Percentiles rank a stretch among this genome's conserved stretches.
Conservation (phyloP, 2,329 filamentous ascomycete genomes). For the Calonectria fujianensis region DNA sequence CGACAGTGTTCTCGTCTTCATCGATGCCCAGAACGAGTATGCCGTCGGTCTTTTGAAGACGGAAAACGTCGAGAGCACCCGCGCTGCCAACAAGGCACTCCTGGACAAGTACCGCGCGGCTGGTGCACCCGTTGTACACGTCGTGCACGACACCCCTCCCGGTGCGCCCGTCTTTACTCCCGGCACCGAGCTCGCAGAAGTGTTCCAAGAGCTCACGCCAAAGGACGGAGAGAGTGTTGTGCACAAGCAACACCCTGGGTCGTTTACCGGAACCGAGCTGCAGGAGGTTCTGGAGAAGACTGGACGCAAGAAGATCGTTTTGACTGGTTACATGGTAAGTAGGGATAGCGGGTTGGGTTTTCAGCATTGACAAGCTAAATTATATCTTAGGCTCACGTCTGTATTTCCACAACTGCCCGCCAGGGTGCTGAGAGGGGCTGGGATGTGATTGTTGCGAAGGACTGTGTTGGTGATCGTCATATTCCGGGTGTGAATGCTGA, state of each 20-base stretch:
- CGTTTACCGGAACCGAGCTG: conserved; percentile 77
- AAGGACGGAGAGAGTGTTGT: conserved; percentile 74
- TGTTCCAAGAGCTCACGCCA: conserved; percentile 76
- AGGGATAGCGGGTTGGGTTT: not conserved
- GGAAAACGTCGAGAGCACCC: conserved; percentile 70
- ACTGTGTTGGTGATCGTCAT: conserved; percentile 79
- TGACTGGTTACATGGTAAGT: conserved; percentile 75
- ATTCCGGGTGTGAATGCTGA: conserved; percentile 77
- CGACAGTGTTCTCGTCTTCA: conserved; percentile 79
- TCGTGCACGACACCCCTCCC: conserved; percentile 75
- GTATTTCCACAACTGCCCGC: conserved; percentile 78
- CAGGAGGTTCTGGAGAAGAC: conserved; percentile 69
- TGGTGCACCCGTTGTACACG: conserved; percentile 73
- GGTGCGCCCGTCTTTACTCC: conserved; percentile 81
- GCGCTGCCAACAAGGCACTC: conserved; percentile 73
- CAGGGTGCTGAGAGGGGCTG: conserved; percentile 77
- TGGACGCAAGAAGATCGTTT: conserved; percentile 75
- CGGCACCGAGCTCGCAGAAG: conserved; percentile 74
- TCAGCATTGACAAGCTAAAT: not conserved
- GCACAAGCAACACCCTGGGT: conserved; percentile 74
- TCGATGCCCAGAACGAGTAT: conserved; percentile 84
- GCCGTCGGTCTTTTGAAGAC: conserved; percentile 75
- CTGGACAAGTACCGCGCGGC: conserved; percentile 76
- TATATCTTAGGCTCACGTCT: conserved; percentile 74
- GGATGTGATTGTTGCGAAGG: conserved; percentile 77